Evolutionary conservation across 2,329 filamentous ascomycete species (phyloP).

Genomic region (Cordyceps javanica): DNA sequence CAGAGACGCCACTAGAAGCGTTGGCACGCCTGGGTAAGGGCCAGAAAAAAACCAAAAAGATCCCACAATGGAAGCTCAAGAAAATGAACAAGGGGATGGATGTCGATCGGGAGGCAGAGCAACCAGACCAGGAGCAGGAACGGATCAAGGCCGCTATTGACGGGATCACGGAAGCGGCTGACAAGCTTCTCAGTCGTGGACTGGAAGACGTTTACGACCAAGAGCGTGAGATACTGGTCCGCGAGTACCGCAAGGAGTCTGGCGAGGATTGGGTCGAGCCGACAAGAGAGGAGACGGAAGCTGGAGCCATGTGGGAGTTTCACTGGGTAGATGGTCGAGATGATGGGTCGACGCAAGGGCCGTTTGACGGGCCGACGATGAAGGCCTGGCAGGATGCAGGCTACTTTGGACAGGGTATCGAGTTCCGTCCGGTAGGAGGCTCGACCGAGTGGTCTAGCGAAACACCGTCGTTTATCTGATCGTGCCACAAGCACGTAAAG

Average conservation of each 20-base stretch:
- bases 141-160: slow-evolving; percentile 69
- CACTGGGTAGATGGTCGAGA: slow-evolving; percentile 87
- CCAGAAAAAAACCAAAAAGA: slow-evolving; percentile 51
- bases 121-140: slow-evolving; percentile 65
- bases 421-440: slow-evolving; percentile 58
- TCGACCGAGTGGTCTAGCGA: slow-evolving; percentile 47
- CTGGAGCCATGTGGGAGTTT: slow-evolving; percentile 69
- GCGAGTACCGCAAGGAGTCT: slow-evolving; percentile 78
- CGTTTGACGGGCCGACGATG: slow-evolving; percentile 83
- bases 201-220: slow-evolving; percentile 88
- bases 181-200: slow-evolving; percentile 76
- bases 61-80: slow-evolving; percentile 65
- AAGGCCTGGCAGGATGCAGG: slow-evolving; percentile 84
- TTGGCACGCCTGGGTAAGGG: slow-evolving; percentile 71
- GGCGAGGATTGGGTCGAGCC: slow-evolving; percentile 73
- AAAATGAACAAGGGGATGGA: slow-evolving; percentile 52
- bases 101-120: slow-evolving; percentile 64
- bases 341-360: slow-evolving; percentile 71
- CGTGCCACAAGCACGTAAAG: background rate
- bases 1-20: slow-evolving; percentile 85
- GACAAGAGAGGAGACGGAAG: slow-evolving; percentile 57
- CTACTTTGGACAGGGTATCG: slow-evolving; percentile 87
- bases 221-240: slow-evolving; percentile 74
- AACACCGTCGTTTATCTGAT: slow-evolving; percentile 43
- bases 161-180: slow-evolving; percentile 80